These are phyloP conservation scores for Fusarium papillatum DNA, from an alignment of 2,329 filamentous ascomycete species.

Conservation along the genomic window DNA sequence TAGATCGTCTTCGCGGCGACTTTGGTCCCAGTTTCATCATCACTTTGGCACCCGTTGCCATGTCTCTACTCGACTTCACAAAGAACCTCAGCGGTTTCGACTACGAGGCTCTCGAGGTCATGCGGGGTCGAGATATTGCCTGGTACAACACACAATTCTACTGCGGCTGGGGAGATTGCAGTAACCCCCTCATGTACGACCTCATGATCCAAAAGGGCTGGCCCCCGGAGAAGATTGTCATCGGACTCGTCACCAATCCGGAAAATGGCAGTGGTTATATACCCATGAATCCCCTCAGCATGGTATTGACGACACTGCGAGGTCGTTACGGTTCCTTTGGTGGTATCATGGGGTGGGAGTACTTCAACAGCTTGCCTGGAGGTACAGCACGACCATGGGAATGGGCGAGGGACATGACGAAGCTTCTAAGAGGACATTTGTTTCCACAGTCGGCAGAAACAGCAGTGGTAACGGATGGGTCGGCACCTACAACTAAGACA, in stretches of 20 bases:
- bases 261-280: slow-evolving; percentile 75
- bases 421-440: slow-evolving; percentile 50
- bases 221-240: slow-evolving; percentile 79
- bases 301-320: slow-evolving; percentile 58
- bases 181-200: slow-evolving; percentile 62
- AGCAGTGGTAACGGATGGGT: background rate
- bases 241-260: slow-evolving; percentile 86
- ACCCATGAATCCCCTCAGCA: slow-evolving; percentile 59
- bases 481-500: slow-evolving; percentile 2
- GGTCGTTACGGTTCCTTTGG: slow-evolving; percentile 77
- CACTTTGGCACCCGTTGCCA: slow-evolving; percentile 85
- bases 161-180: slow-evolving; percentile 82
- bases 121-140: slow-evolving; percentile 74
- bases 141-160: slow-evolving; percentile 98
- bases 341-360: slow-evolving; percentile 96
- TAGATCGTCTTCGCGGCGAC: slow-evolving; percentile 76
- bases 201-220: slow-evolving; percentile 73
- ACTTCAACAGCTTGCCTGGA: slow-evolving; percentile 85
- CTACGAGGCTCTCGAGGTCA: slow-evolving; percentile 80
- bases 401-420: slow-evolving; percentile 81
- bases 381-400: slow-evolving; percentile 76
- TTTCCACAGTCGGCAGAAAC: slow-evolving; percentile 2
- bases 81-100: slow-evolving; percentile 84
- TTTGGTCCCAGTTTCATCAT: slow-evolving; percentile 81
- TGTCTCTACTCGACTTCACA: slow-evolving; percentile 70